These are phyloP conservation scores for Diplogelasinospora grovesii DNA, from an alignment of 495 filamentous ascomycete genomes.

Conservation along the genomic window DNA sequence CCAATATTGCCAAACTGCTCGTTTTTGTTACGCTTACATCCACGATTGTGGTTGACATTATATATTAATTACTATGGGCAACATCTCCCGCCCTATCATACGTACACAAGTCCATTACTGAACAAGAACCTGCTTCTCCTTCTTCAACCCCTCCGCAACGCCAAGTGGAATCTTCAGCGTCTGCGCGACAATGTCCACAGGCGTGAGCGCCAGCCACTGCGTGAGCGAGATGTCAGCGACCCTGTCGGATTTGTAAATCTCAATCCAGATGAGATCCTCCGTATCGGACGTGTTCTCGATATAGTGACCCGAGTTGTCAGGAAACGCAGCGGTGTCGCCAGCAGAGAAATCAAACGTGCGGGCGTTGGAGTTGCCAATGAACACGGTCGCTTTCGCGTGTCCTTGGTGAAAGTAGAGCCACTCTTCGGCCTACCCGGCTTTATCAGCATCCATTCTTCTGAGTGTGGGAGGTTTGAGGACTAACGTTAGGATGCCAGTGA, in stretches of 20 bases:
- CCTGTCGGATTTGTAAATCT: constrained; percentile 58
- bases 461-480: constrained; percentile 11
- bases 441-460: not conserved
- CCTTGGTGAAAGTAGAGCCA: constrained; percentile 63
- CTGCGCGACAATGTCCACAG: constrained; percentile 51
- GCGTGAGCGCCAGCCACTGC: constrained; percentile 60
- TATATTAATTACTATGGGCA: too few species aligned
- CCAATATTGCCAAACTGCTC: too few species aligned
- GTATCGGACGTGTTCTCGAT: constrained; percentile 59
- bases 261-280: constrained; percentile 56
- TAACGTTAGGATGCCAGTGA: constrained; percentile 63
- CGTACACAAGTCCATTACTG: constrained; percentile 2
- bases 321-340: constrained; percentile 60
- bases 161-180: constrained; percentile 51
- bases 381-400: constrained; percentile 52
- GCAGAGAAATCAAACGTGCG: constrained; percentile 59
- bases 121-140: constrained; percentile 56
- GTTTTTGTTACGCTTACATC: too few species aligned
- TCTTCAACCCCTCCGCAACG: constrained; percentile 51
- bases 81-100: too few species aligned
- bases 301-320: constrained; percentile 55
- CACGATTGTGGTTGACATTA: too few species aligned
- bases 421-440: constrained; percentile 45
- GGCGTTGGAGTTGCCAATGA: constrained; percentile 50
- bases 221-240: constrained; percentile 56